A percentile compares a stretch with the other conserved stretches of the same genome.
Evolutionary conservation across 305 asterid genomes (phyloP).

Genomic region (Striga hermonthica): DNA sequence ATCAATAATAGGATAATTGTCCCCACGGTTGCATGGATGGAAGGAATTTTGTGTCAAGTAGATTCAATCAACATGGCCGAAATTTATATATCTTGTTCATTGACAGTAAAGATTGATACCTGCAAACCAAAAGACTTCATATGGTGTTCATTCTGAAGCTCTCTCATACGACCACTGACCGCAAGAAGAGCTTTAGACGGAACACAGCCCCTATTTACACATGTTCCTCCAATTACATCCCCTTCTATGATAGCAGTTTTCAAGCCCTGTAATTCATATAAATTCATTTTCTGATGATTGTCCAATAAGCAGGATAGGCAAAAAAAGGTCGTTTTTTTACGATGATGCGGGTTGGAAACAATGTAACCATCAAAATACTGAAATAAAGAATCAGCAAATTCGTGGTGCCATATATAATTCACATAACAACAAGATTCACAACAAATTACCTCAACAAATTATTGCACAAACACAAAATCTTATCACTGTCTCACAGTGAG

Average conservation of each 20-base stretch:
- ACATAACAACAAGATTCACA: not conserved
- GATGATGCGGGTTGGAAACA: conserved; percentile 8
- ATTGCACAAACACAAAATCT: conserved; percentile 10
- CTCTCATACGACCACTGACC: conserved; percentile 94
- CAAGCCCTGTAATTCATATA: conserved; percentile 57
- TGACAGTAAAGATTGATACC: conserved; percentile 44
- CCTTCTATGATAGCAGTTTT: conserved; percentile 92
- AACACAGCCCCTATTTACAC: conserved; percentile 88
- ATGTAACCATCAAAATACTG: conserved; percentile 12
- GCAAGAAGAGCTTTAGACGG: conserved; percentile 97
- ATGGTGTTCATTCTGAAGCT: conserved; percentile 82
- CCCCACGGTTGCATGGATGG: conserved; percentile 5
- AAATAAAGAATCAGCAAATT: conserved; percentile 11
- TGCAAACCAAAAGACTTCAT: conserved; percentile 85
- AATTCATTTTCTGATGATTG: conserved; percentile 17
- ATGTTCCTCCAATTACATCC: conserved; percentile 86
- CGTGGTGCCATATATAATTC: conserved; percentile 19
- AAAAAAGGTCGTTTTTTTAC: conserved; percentile 23
- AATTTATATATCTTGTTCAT: conserved; percentile 11
- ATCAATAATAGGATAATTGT: conserved; percentile 20
- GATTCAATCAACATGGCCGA: conserved; percentile 17
- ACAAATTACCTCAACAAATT: conserved; percentile 12
- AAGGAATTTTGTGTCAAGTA: not conserved
- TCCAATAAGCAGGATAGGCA: conserved; percentile 23
- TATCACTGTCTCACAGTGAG: not conserved